Conservation (phyloP, 176 grass and related monocot genomes). For the Cenchrus americanus region DNA sequence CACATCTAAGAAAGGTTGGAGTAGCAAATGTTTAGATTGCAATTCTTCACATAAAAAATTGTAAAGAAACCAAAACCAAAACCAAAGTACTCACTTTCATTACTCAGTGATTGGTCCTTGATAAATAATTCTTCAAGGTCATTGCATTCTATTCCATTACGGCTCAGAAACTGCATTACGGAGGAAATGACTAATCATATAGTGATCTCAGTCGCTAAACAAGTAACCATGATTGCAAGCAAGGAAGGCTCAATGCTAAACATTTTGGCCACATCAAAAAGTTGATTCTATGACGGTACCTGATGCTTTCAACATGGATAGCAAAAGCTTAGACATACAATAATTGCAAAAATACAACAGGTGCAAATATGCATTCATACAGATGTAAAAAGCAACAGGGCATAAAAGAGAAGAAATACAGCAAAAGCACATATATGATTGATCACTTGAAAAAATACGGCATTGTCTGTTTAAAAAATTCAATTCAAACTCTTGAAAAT, state of each 20-base stretch:
- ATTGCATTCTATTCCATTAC: constrained; percentile 83
- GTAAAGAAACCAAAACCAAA: constrained; percentile 38
- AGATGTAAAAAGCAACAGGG: neutral
- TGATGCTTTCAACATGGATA: constrained; percentile 20
- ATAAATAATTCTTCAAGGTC: constrained; percentile 90
- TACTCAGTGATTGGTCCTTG: constrained; percentile 90
- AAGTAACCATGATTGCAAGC: neutral
- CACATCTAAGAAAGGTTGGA: constrained; percentile 68
- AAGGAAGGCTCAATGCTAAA: neutral
- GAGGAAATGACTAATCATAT: constrained; percentile 17
- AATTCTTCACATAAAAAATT: constrained; percentile 5
- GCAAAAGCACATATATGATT: neutral
- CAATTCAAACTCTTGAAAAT: neutral
- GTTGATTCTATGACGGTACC: neutral
- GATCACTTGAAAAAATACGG: constrained; percentile 6
- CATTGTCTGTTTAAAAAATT: neutral
- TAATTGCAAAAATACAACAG: neutral
- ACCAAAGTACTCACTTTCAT: constrained; percentile 85
- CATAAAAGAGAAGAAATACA: neutral
- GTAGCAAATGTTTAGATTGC: constrained; percentile 29
- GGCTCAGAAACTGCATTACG: constrained; percentile 71
- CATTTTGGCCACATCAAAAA: neutral
- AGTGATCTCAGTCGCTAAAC: neutral
- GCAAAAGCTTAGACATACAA: neutral
- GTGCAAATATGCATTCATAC: constrained; percentile 13